Conservation (phyloP, 495 filamentous ascomycete species). For the Neurospora cerealis region DNA sequence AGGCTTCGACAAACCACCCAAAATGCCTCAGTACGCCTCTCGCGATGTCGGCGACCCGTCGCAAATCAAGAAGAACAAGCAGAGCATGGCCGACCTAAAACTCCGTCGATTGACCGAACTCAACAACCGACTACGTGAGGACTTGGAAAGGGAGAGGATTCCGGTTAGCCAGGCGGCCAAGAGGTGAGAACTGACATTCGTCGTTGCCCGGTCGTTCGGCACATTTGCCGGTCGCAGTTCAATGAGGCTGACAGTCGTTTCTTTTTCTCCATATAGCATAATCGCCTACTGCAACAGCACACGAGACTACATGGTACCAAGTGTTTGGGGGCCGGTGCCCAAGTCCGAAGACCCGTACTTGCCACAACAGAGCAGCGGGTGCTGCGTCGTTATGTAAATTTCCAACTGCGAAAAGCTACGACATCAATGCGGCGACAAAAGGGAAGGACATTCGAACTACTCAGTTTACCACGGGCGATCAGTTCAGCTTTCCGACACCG, state of each 20-base stretch:
- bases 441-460: neutral
- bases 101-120: constrained; percentile 91
- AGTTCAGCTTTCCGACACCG: neutral
- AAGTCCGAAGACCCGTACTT: constrained; percentile 95
- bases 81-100: constrained; percentile 97
- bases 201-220: neutral
- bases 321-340: constrained; percentile 88
- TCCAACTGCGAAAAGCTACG: neutral
- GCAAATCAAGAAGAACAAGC: constrained; percentile 90
- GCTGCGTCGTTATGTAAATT: constrained; percentile 84
- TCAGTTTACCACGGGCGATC: neutral
- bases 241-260: neutral
- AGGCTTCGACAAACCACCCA: constrained; percentile 16
- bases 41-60: constrained; percentile 50
- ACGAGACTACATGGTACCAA: constrained; percentile 97
- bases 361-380: constrained; percentile 78
- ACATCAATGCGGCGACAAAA: neutral
- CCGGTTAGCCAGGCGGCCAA: constrained; percentile 89
- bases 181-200: constrained; percentile 52
- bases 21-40: constrained; percentile 46
- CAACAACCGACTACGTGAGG: constrained; percentile 87
- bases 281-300: constrained; percentile 95
- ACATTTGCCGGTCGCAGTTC: neutral
- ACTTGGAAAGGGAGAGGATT: constrained; percentile 87
- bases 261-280: constrained; percentile 46